phyloP scores from a whole-genome alignment of 345 rosid genomes.

The Ailanthus altissimus region DNA sequence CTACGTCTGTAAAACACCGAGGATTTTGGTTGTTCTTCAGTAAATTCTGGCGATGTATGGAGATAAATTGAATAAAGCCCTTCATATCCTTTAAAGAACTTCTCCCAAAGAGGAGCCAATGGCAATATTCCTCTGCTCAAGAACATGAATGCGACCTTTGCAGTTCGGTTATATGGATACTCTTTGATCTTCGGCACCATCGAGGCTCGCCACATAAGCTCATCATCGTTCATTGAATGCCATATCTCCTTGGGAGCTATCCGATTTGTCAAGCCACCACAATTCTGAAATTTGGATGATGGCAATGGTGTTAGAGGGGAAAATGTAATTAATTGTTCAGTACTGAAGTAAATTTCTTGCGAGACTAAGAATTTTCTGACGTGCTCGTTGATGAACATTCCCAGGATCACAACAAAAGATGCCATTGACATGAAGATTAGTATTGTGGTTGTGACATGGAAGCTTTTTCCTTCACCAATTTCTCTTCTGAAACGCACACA shows the following conservation, averaged over 20 bases:
- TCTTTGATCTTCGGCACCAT: conserved; percentile 19
- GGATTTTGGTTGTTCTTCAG: not conserved
- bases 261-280: not conserved
- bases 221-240: conserved; percentile 46
- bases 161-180: conserved; percentile 23
- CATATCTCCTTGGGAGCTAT: conserved; percentile 4
- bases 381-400: conserved; percentile 19
- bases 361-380: conserved; percentile 24
- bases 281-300: not conserved
- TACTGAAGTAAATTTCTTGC: conserved; percentile 23
- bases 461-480: conserved; percentile 11
- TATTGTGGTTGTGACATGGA: conserved; percentile 14
- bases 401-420: conserved; percentile 26
- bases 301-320: conserved; percentile 4
- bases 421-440: conserved; percentile 27
- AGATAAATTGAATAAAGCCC: conserved; percentile 29
- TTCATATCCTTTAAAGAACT: conserved; percentile 31
- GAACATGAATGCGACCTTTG: conserved; percentile 39
- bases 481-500: conserved; percentile 17
- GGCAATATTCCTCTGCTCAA: conserved; percentile 25
- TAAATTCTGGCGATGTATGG: conserved; percentile 19
- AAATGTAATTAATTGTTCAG: conserved; percentile 5
- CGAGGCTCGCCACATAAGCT: conserved; percentile 33
- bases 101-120: conserved; percentile 39
- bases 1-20: conserved; percentile 29